Conservation (phyloP, 2,329 filamentous ascomycete species). For the Xylaria sp. region DNA sequence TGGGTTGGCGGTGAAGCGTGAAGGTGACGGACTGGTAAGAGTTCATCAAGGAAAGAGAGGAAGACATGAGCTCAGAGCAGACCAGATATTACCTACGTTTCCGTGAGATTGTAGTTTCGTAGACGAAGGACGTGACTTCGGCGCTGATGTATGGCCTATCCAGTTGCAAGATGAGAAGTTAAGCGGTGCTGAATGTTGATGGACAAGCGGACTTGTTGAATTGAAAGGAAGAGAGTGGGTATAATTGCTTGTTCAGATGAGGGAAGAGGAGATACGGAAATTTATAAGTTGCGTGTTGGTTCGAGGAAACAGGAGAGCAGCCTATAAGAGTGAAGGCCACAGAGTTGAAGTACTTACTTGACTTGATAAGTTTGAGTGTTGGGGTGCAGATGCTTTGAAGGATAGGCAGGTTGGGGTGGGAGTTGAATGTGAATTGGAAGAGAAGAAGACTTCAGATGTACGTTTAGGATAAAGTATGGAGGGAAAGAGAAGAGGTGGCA, state of each 20-base stretch:
- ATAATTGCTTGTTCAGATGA: background rate
- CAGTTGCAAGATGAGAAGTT: background rate
- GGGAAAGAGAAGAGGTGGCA: background rate
- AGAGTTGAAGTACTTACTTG: conserved; percentile 5
- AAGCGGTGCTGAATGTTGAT: conserved; percentile 13
- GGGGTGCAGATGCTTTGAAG: background rate
- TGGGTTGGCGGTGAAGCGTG: background rate
- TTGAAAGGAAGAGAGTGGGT: background rate
- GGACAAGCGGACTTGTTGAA: background rate
- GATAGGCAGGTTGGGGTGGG: background rate
- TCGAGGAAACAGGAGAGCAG: background rate
- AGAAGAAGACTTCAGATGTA: background rate
- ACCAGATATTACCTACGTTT: conserved; percentile 6
- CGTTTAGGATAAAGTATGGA: background rate
- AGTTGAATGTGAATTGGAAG: background rate
- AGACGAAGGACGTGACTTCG: background rate
- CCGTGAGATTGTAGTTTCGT: background rate
- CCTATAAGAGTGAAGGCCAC: background rate
- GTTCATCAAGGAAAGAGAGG: background rate
- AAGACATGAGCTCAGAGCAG: background rate
- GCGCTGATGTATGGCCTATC: background rate
- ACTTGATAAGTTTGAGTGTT: background rate
- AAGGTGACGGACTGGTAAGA: background rate
- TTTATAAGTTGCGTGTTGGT: background rate
- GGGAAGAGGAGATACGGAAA: background rate